Conservation (phyloP, 306 rosid species). For the Quercus glauca region DNA sequence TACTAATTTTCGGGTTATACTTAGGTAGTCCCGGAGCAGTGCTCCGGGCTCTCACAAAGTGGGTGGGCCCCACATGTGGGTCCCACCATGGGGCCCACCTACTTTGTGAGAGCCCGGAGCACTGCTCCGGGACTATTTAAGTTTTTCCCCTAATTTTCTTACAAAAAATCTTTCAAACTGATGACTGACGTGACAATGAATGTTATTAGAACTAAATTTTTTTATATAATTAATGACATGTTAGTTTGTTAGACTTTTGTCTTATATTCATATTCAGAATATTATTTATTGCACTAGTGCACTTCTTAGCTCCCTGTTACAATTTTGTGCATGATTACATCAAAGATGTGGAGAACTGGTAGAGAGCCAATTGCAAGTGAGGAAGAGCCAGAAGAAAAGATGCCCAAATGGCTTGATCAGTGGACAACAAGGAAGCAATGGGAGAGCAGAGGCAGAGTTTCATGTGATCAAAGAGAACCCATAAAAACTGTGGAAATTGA, state of each 20-base stretch:
- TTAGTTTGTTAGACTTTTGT: not conserved
- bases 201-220: no score
- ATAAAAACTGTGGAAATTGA: slow-evolving; percentile 58
- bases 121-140: no score
- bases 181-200: no score
- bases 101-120: no score
- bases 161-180: no score
- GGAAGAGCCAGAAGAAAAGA: slow-evolving; percentile 34
- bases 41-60: no score
- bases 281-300: not conserved
- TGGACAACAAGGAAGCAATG: slow-evolving; percentile 29
- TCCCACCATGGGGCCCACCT: no score
- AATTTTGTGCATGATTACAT: not conserved
- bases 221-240: no score
- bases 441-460: slow-evolving; percentile 38
- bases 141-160: no score
- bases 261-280: not conserved
- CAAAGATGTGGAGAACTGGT: slow-evolving; percentile 23
- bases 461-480: slow-evolving; percentile 39
- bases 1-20: no score
- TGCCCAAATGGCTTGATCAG: slow-evolving; percentile 21
- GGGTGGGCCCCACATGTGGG: no score
- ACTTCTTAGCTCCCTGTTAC: not conserved
- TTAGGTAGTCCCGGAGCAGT: no score
- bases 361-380: slow-evolving; percentile 24